Evolutionary conservation across 306 rosid species (phyloP).

Genomic region (Medicago arabica): DNA sequence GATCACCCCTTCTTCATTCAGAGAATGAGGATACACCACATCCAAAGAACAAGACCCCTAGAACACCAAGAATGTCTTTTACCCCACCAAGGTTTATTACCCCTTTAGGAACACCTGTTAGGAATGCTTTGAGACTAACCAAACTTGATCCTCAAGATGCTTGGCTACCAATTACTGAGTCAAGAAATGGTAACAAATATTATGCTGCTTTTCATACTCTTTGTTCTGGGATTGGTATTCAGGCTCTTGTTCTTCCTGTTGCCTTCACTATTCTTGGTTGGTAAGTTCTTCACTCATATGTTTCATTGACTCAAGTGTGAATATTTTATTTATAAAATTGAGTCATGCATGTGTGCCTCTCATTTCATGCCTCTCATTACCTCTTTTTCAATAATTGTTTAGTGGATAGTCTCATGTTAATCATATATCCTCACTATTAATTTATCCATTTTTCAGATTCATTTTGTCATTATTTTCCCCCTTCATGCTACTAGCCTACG

Average conservation of each 20-base stretch:
- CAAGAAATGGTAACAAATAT: constrained; percentile 64
- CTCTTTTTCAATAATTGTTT: not conserved
- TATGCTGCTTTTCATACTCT: constrained; percentile 69
- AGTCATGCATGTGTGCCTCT: not conserved
- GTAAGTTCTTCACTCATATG: constrained; percentile 35
- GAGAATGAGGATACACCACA: constrained; percentile 35
- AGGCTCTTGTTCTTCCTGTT: constrained; percentile 69
- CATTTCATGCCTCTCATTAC: not conserved
- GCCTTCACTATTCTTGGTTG: constrained; percentile 73
- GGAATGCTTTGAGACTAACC: constrained; percentile 52
- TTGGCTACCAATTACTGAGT: constrained; percentile 76
- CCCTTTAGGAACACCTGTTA: constrained; percentile 56
- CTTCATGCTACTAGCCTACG: not conserved
- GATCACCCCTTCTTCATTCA: constrained; percentile 56
- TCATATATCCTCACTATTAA: not conserved
- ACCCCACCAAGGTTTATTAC: constrained; percentile 61
- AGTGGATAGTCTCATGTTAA: no score
- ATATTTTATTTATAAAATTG: not conserved
- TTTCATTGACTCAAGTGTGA: not conserved
- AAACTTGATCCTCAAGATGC: constrained; percentile 70
- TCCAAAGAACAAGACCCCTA: constrained; percentile 45
- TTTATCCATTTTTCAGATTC: not conserved
- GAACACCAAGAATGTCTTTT: constrained; percentile 55
- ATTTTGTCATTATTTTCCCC: not conserved
- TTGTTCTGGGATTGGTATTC: constrained; percentile 71